These are phyloP conservation scores for Conticribra guillardii DNA, from an alignment of 108 stramenopile genomes.

Conservation along the genomic window DNA sequence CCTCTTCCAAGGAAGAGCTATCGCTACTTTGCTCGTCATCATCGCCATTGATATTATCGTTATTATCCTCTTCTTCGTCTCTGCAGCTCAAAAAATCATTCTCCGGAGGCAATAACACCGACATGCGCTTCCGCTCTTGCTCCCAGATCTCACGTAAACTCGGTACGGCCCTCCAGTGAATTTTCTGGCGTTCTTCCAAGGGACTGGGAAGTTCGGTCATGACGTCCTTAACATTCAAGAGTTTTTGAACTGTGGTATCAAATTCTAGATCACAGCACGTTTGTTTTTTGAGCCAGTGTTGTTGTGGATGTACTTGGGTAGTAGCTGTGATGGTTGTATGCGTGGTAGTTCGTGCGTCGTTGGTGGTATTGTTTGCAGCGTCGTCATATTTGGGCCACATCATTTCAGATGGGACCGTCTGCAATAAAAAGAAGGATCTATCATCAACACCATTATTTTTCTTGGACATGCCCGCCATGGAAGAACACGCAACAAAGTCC, in stretches of 20 bases:
- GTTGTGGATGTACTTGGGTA: neutral
- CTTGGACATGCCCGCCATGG: neutral
- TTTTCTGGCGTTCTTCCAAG: conserved; percentile 58
- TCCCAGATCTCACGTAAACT: conserved; percentile 88
- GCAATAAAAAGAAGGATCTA: conserved; percentile 24
- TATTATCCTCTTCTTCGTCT: conserved; percentile 17
- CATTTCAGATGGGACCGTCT: conserved; percentile 24
- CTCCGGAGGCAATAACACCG: conserved; percentile 60
- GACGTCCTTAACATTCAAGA: conserved; percentile 70
- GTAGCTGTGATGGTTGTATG: neutral
- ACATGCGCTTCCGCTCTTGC: conserved; percentile 80
- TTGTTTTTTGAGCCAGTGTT: conserved; percentile 58
- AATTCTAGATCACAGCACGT: conserved; percentile 83
- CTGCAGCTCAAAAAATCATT: conserved; percentile 72
- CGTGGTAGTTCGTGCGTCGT: neutral
- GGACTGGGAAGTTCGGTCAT: conserved; percentile 61
- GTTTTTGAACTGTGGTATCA: conserved; percentile 67
- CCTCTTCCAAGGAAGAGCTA: neutral
- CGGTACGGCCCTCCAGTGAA: conserved; percentile 91
- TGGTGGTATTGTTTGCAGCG: too few species aligned
- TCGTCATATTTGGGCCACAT: conserved; percentile 40
- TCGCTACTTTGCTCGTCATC: conserved; percentile 8
- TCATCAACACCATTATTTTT: conserved; percentile 14
- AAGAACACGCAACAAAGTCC: conserved; percentile 24
- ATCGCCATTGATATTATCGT: conserved; percentile 14